Evolutionary conservation across 306 rosid genomes (phyloP).

Genomic region (Styphnolobium japonicum): DNA sequence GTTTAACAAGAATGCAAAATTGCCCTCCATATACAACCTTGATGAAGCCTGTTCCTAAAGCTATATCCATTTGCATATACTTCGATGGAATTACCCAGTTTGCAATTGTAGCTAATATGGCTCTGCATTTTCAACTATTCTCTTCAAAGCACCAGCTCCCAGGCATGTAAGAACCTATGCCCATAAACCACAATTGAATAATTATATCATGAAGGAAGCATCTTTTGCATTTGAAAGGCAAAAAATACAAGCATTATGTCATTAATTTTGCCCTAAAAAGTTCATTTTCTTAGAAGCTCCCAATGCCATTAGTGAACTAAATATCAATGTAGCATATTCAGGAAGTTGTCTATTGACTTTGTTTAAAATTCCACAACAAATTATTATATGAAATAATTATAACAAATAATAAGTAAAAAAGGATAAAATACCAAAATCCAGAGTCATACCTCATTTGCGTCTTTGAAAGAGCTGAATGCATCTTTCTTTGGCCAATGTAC

Average conservation of each 20-base stretch:
- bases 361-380: not conserved
- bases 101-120: conserved; percentile 23
- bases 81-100: not conserved
- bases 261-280: not conserved
- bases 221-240: not conserved
- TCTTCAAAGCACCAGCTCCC: conserved; percentile 52
- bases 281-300: conserved; percentile 11
- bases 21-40: not conserved
- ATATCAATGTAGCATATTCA: not conserved
- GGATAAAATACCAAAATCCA: not conserved
- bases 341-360: not conserved
- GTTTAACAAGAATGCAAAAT: not conserved
- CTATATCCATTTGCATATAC: conserved; percentile 13
- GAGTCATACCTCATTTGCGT: conserved; percentile 50
- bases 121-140: conserved; percentile 46
- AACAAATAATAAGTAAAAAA: not conserved
- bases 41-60: not conserved
- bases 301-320: not conserved
- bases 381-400: not conserved
- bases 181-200: conserved; percentile 22
- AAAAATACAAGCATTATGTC: not conserved
- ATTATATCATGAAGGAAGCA: not conserved
- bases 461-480: conserved; percentile 39
- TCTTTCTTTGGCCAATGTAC: conserved; percentile 53
- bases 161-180: conserved; percentile 40